These are phyloP conservation scores for Ogataea methylovora DNA, from an alignment of 805 yeast species.

Conservation along the genomic window DNA sequence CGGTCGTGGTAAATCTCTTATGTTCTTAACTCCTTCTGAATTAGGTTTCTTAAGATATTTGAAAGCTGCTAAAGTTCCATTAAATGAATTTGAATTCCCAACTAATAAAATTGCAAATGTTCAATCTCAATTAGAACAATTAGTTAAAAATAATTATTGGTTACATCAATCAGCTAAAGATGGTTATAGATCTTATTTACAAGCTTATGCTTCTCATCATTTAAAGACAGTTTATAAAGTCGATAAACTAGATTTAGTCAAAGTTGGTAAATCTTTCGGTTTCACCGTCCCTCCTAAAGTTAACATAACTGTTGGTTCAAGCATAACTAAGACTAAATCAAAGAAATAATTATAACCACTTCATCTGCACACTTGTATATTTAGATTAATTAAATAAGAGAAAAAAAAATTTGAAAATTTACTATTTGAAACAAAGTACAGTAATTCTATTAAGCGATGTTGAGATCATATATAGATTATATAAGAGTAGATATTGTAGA, in stretches of 20 bases:
- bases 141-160: conserved; percentile 88
- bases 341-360: too few species aligned
- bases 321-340: conserved; percentile 33
- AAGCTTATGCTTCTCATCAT: conserved; percentile 96
- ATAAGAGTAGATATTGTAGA: too few species aligned
- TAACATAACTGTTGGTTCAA: conserved; percentile 90
- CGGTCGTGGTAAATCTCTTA: conserved; percentile 88
- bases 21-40: conserved; percentile 93
- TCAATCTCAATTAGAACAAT: conserved; percentile 85
- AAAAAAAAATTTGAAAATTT: too few species aligned
- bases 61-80: conserved; percentile 94
- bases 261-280: conserved; percentile 94
- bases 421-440: too few species aligned
- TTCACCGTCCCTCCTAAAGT: conserved; percentile 95
- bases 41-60: conserved; percentile 90
- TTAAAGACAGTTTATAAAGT: conserved; percentile 94
- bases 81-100: conserved; percentile 97
- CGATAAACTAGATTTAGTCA: conserved; percentile 87
- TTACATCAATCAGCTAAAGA: conserved; percentile 94
- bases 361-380: too few species aligned
- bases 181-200: conserved; percentile 93
- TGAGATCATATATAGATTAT: too few species aligned
- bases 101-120: conserved; percentile 90
- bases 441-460: too few species aligned
- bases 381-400: too few species aligned